Evolutionary conservation across 2,329 filamentous ascomycete genomes (phyloP), one percentile per base, ranked within the genome.

Genomic region (Fusarium burgessii): DNA sequence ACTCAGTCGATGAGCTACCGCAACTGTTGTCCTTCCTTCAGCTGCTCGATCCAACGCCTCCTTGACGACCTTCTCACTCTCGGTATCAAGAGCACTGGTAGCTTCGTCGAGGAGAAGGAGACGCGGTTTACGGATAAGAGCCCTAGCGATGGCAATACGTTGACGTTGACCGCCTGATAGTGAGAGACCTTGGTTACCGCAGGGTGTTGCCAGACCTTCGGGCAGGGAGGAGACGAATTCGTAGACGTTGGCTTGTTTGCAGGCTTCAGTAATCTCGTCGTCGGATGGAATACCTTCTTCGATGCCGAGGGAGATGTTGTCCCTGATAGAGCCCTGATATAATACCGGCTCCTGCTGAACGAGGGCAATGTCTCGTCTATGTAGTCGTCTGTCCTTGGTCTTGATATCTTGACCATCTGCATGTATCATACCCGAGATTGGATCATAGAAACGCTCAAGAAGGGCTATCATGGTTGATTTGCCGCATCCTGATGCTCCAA

Each of bases 31-130:
- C 54, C 78, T 78, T 62, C 67, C 84, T 6, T 77, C 77, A 0
- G 79, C 80, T 1, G 81, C 80, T 27, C 73, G 55, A 76, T 91
- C 87, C 23, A 93, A 82, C 0, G 90, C 90, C 6, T 81, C 82
- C 76, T 93, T 90, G 13, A 93, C 89, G 2, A 90, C 81, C 68
- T 86, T 87, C 77, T 93, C 91, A 1, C 87, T 89, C 73, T 91
- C 87, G 0, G 89, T 89, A 70, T 93, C 91, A 0, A 93, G 82
- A 0, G 83, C 83, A 23, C 81, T 83, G 0, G 92, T 94, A 2
- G 92, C 92, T 79, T 94, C 92, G 73, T 94, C 92, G 1, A 94
- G 82, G 9, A 94, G 86, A 6, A 94, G 80, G 4, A 94, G 88
- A 1, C 84, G 82, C 0, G 92, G 92, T 54, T 89, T 83, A 47